Conservation (phyloP, 1,139 yeast genomes). For the Suhomyces terraborum region DNA sequence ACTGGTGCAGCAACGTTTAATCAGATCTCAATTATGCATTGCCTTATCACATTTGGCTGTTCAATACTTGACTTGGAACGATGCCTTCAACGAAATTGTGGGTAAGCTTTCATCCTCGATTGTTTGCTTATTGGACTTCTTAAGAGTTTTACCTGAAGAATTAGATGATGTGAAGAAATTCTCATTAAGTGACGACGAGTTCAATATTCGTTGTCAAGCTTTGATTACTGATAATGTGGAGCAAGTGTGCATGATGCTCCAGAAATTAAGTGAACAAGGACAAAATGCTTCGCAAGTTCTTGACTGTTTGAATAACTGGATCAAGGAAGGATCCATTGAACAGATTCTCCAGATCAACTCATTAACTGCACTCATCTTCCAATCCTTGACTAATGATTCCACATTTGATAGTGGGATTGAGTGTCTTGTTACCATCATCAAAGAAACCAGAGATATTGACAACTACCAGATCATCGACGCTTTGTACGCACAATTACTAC, state of each 20-base stretch:
- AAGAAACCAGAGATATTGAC: constrained; percentile 78
- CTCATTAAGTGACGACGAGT: constrained; percentile 81
- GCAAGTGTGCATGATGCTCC: constrained; percentile 63
- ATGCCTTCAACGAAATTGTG: constrained; percentile 71
- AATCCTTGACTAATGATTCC: constrained; percentile 61
- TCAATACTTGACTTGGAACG: constrained; percentile 72
- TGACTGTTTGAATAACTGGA: constrained; percentile 86
- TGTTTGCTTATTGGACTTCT: constrained; percentile 66
- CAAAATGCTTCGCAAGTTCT: constrained; percentile 44
- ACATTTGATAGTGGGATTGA: constrained; percentile 88
- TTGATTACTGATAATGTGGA: constrained; percentile 69
- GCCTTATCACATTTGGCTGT: constrained; percentile 81
- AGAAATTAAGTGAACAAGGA: constrained; percentile 44
- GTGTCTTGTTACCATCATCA: constrained; percentile 74
- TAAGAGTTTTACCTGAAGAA: constrained; percentile 90
- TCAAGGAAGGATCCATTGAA: constrained; percentile 76
- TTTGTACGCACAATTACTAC: constrained; percentile 66
- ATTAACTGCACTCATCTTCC: constrained; percentile 67
- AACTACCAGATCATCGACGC: constrained; percentile 63
- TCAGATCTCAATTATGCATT: constrained; percentile 78
- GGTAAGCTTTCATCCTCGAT: constrained; percentile 45
- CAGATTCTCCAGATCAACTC: constrained; percentile 62
- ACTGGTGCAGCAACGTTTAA: constrained; percentile 45
- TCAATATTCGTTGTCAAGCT: constrained; percentile 60
- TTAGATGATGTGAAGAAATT: constrained; percentile 75